Conservation (phyloP, 257 asterid genomes). For the Jacaranda mimosifolia region DNA sequence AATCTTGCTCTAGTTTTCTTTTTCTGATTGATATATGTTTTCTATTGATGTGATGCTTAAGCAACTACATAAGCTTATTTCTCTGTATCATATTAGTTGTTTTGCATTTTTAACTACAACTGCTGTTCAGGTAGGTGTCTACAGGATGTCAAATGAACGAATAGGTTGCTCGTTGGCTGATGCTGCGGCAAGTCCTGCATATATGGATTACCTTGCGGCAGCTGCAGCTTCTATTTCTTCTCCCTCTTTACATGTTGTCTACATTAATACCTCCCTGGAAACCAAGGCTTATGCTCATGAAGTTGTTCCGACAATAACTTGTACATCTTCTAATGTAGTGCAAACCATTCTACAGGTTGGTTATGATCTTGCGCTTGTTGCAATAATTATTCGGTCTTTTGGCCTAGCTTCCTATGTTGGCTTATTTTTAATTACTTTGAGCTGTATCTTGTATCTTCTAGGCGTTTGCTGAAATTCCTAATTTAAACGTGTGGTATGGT, state of each 20-base stretch:
- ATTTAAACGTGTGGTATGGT: constrained; percentile 84
- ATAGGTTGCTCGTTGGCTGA: constrained; percentile 95
- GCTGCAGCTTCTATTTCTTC: constrained; percentile 77
- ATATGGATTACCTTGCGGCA: constrained; percentile 77
- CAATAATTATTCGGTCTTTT: constrained; percentile 15
- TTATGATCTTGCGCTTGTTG: constrained; percentile 6
- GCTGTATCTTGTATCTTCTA: constrained; percentile 42
- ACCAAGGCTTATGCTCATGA: constrained; percentile 94
- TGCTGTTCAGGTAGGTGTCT: constrained; percentile 81
- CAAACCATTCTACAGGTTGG: constrained; percentile 90
- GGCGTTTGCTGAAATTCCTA: constrained; percentile 90
- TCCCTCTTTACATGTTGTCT: constrained; percentile 91
- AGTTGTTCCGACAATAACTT: constrained; percentile 95
- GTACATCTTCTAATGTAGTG: constrained; percentile 96
- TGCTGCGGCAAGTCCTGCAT: constrained; percentile 94
- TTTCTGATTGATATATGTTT: neutral
- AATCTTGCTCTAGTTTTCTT: constrained; percentile 17
- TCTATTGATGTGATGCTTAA: neutral
- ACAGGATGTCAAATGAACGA: constrained; percentile 89
- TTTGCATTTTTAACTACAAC: constrained; percentile 21
- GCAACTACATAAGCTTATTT: neutral
- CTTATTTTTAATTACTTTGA: constrained; percentile 5
- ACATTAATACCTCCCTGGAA: constrained; percentile 93
- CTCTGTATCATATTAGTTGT: neutral
- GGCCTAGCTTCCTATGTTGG: no score